Evolutionary conservation across 306 rosid genomes (phyloP).

Genomic region (Prunus mume): DNA sequence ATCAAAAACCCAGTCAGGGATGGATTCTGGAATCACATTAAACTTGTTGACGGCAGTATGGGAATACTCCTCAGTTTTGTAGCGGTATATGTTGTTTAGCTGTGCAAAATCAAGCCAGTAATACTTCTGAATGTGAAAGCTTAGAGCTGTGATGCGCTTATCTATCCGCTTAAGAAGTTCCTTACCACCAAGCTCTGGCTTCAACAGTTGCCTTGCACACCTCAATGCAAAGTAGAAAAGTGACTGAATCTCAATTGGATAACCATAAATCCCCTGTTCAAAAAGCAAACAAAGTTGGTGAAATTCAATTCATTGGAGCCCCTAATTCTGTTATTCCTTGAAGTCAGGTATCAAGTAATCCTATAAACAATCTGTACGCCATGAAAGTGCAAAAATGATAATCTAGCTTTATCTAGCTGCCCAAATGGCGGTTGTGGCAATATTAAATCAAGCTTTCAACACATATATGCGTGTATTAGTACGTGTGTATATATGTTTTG

Average conservation of each 20-base stretch:
- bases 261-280: conserved; percentile 23
- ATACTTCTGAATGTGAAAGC: conserved; percentile 26
- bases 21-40: conserved; percentile 84
- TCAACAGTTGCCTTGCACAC: conserved; percentile 21
- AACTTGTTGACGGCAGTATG: conserved; percentile 85
- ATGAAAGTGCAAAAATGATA: too few species aligned
- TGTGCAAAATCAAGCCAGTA: conserved; percentile 86
- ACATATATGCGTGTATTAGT: too few species aligned
- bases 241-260: conserved; percentile 23
- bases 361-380: neutral
- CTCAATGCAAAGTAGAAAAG: conserved; percentile 19
- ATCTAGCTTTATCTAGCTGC: too few species aligned
- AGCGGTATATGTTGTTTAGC: conserved; percentile 75
- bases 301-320: neutral
- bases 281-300: neutral
- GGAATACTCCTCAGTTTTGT: conserved; percentile 86
- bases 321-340: too few species aligned
- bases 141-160: conserved; percentile 8
- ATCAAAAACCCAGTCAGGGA: conserved; percentile 82
- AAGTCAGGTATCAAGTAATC: neutral
- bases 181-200: conserved; percentile 21
- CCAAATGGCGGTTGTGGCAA: too few species aligned
- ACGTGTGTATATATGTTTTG: too few species aligned
- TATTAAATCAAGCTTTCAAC: too few species aligned
- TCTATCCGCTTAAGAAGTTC: conserved; percentile 22